phyloP scores from a whole-genome alignment of 108 stramenopile species.

The Aurantiochytrium sp. region DNA sequence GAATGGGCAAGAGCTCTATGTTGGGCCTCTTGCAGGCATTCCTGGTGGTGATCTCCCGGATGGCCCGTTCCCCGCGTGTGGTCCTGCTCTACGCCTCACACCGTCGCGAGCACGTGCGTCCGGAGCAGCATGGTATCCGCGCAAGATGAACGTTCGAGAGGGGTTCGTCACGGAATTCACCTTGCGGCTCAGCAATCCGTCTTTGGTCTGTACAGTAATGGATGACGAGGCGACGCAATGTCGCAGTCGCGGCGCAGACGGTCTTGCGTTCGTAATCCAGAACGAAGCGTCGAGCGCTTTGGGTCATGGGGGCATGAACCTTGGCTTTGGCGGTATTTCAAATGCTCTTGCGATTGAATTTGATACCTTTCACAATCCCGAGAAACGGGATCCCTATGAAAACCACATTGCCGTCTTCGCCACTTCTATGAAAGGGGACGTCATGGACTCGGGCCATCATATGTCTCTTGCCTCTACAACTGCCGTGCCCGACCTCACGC shows the following conservation, averaged over 20 bases:
- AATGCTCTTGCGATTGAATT: slow-evolving; percentile 58
- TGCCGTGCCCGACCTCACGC: slow-evolving; percentile 43
- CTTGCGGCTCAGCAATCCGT: slow-evolving; percentile 46
- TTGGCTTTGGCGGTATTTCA: slow-evolving; percentile 56
- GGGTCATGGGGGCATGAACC: slow-evolving; percentile 31
- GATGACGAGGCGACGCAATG: slow-evolving; percentile 52
- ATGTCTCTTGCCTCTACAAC: slow-evolving; percentile 37
- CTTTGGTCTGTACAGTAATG: slow-evolving; percentile 43
- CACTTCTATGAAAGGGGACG: not conserved
- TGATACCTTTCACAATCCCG: slow-evolving; percentile 53
- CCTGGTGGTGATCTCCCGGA: not conserved
- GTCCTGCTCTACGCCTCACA: slow-evolving; percentile 50
- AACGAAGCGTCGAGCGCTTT: slow-evolving; percentile 9
- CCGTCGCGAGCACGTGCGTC: slow-evolving; percentile 24
- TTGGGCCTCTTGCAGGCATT: not conserved
- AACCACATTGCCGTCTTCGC: slow-evolving; percentile 56
- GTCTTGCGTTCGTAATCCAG: slow-evolving; percentile 61
- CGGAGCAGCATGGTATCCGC: slow-evolving; percentile 58
- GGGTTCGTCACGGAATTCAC: slow-evolving; percentile 53
- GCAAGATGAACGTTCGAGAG: slow-evolving; percentile 46
- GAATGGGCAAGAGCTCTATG: not conserved
- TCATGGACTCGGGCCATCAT: not conserved
- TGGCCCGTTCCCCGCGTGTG: slow-evolving; percentile 27
- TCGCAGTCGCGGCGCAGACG: slow-evolving; percentile 51
- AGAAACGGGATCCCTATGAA: slow-evolving; percentile 47